Evolutionary conservation across 768 basidiomycete genomes (phyloP).

Genomic region (Boletus rex-veris): DNA sequence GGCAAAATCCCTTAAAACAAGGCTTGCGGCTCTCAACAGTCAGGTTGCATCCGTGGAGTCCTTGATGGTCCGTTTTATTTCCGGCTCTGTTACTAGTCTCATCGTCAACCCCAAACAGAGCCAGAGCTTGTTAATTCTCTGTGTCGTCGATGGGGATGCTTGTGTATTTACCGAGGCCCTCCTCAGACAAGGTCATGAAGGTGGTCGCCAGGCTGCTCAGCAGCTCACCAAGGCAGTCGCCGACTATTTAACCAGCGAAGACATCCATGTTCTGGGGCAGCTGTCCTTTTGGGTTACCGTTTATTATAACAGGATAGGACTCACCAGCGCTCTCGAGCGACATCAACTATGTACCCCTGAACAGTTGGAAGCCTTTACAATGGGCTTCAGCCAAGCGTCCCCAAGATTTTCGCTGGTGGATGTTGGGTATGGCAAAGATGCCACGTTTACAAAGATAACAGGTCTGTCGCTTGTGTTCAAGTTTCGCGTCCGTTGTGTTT

Average conservation of each 20-base stretch:
- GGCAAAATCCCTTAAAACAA: conserved; percentile 63
- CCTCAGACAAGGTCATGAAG: conserved; percentile 59
- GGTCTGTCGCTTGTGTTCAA: conserved; percentile 38
- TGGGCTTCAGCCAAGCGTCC: conserved; percentile 71
- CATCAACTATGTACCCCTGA: conserved; percentile 58
- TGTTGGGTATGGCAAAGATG: conserved; percentile 61
- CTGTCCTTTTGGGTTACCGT: conserved; percentile 75
- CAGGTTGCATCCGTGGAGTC: conserved; percentile 59
- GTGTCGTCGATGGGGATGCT: conserved; percentile 71
- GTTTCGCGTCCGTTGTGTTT: not conserved
- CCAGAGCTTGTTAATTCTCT: conserved; percentile 66
- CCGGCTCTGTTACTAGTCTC: not conserved
- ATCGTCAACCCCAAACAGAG: conserved; percentile 36
- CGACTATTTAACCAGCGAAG: conserved; percentile 61
- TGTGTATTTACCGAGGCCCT: conserved; percentile 61
- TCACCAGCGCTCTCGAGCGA: conserved; percentile 48
- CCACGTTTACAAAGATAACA: conserved; percentile 64
- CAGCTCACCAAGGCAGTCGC: conserved; percentile 66
- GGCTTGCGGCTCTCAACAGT: conserved; percentile 58
- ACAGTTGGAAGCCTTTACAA: conserved; percentile 67
- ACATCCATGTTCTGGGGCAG: conserved; percentile 55
- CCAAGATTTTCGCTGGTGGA: conserved; percentile 70
- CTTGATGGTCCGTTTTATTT: conserved; percentile 36
- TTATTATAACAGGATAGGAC: conserved; percentile 61
- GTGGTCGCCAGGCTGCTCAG: conserved; percentile 59